Percentiles rank a stretch among this genome's conserved stretches.
Conservation (phyloP, 2,329 filamentous ascomycete species). For the Sporothrix protearum region DNA sequence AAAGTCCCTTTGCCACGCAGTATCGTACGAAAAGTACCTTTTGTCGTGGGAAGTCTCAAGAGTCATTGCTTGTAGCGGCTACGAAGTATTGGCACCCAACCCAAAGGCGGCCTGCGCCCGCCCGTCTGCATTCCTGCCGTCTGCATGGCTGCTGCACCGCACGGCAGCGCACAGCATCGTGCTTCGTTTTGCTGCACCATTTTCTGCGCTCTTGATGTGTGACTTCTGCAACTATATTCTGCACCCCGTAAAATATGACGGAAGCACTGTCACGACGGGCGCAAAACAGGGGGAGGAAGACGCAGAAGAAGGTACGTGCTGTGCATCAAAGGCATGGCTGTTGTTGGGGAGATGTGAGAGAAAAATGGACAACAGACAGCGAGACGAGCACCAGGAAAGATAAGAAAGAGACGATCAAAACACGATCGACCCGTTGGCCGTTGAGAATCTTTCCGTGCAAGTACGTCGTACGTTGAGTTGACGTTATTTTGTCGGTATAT, state of each 20-base stretch:
- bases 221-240: neutral
- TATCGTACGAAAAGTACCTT: neutral
- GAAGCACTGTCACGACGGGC: constrained; percentile 11
- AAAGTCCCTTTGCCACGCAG: neutral
- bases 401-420: neutral
- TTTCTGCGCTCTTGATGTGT: neutral
- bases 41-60: neutral
- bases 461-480: neutral
- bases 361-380: neutral
- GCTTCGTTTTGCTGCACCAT: neutral
- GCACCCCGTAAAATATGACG: neutral
- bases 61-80: neutral
- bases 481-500: neutral
- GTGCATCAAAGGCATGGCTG: neutral
- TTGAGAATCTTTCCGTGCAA: neutral
- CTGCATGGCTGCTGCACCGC: neutral
- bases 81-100: neutral
- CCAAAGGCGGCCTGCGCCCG: neutral
- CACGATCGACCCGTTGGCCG: neutral
- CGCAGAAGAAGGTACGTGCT: neutral
- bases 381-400: neutral
- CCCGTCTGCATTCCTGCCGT: neutral
- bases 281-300: neutral
- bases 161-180: constrained; percentile 12
- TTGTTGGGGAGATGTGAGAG: constrained; percentile 9